Percentiles rank a stretch among this genome's conserved stretches.
phyloP scores from a whole-genome alignment of 2,329 filamentous ascomycete species.

The Neonectria magnoliae region DNA sequence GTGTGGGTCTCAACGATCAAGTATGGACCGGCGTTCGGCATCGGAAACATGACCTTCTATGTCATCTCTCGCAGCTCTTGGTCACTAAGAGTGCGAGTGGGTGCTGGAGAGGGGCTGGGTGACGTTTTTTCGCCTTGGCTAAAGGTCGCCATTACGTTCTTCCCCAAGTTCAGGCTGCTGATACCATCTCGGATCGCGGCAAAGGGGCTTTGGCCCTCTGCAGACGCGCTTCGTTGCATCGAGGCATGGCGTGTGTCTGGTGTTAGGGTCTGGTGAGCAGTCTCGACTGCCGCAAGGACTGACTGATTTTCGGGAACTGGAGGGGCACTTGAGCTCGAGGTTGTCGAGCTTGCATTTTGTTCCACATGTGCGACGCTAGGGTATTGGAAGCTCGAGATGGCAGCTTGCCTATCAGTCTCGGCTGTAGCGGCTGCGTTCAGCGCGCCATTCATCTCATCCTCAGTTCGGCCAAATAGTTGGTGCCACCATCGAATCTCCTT shows the following conservation, averaged over 20 bases:
- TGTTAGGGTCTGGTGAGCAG: constrained; percentile 62
- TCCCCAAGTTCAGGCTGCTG: constrained; percentile 59
- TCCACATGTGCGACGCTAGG: constrained; percentile 41
- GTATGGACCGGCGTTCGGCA: constrained; percentile 46
- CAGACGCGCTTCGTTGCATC: constrained; percentile 57
- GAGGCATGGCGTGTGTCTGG: constrained; percentile 49
- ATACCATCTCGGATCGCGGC: constrained; percentile 60
- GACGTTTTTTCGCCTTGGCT: constrained; percentile 41
- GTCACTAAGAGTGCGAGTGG: constrained; percentile 45
- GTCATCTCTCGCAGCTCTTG: constrained; percentile 59
- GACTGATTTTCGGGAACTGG: constrained; percentile 57
- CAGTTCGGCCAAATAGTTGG: constrained; percentile 84
- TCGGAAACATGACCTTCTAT: constrained; percentile 54
- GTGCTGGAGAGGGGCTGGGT: constrained; percentile 27
- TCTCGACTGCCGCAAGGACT: constrained; percentile 69
- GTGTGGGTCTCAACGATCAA: constrained; percentile 45
- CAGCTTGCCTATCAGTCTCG: constrained; percentile 53
- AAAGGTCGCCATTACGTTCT: constrained; percentile 52
- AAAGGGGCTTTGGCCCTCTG: constrained; percentile 57
- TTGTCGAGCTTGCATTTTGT: constrained; percentile 41
- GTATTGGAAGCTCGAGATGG: constrained; percentile 48
- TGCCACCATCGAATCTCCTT: constrained; percentile 93
- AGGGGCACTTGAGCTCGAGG: constrained; percentile 51
- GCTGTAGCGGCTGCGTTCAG: constrained; percentile 64
- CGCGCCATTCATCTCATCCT: constrained; percentile 90